Base-by-base conservation (phyloP, 257 asterid genomes). In the Gardenia jasminoides region DNA sequence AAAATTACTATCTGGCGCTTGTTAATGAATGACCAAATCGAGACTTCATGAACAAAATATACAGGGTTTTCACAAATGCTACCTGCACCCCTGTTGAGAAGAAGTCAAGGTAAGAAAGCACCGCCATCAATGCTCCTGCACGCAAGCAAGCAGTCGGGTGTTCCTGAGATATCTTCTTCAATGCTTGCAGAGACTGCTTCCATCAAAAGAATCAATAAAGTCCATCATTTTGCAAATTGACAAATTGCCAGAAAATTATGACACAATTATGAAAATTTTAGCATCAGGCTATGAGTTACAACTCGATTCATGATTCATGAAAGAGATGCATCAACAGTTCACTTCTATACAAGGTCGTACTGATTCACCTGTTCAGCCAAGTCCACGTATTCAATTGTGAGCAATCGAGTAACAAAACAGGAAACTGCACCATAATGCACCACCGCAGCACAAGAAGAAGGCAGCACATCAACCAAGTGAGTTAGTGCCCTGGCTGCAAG, bases 61-160 rank as follows among this genome's bases (percentile, higher is more conserved):
- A 69, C 75, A 67, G 74, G 67, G 30, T 4, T 77, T 84, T 75
- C 76, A 77, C 73, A 70, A 77, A 36, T 66, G 80, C 28, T 84
- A 96, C 99, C 97, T 96, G 99, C 71, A 96, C 98, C 56, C 98
- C 99, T 13, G 99, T 96, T 47, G 99, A 91, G 85, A 96, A 96
- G 90, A 96, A 96, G 83, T 96, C 99, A 16, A 94, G 98, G 86
- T 96, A 96, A 11, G 99, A 96, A 79, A 96, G 97, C 84, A 96
- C 99, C 19, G 99, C 99, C 98, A 96, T 96, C 72, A 96, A 91
- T 7, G 99, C 99, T 77, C 99, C 99, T 64, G 98, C 98, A 28
- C 98, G 89, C 88, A 96, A 88, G 87, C 99, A 96, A 79, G 97
- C 98, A 85, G 98, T 96, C 26, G 99, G 99, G 82, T 94, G 97